phyloP scores from a whole-genome alignment of 2,329 filamentous ascomycete genomes.

The Allantophomopsis cytisporea region DNA sequence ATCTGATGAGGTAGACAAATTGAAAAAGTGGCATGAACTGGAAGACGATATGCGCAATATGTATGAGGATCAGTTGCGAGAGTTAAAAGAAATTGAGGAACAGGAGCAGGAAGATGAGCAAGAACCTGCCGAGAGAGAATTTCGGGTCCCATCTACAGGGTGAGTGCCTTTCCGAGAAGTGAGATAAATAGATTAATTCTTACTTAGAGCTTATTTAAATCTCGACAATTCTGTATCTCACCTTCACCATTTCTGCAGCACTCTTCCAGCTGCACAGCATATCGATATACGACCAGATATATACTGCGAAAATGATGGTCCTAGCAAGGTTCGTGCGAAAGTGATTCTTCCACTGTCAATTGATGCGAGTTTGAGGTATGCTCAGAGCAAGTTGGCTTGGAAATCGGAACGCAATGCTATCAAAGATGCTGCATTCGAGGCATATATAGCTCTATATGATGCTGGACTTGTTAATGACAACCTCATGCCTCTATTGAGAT shows the following conservation, averaged over 20 bases:
- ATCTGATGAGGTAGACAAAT: conserved; percentile 17
- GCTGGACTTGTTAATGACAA: conserved; percentile 66
- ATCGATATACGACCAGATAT: conserved; percentile 58
- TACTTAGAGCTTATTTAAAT: conserved; percentile 50
- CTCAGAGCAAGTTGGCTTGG: conserved; percentile 45
- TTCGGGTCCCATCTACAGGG: conserved; percentile 28
- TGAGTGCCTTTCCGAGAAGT: conserved; percentile 9
- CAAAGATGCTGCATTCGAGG: conserved; percentile 74
- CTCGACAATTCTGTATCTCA: conserved; percentile 63
- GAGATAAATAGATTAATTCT: conserved; percentile 4
- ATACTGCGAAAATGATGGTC: conserved; percentile 27
- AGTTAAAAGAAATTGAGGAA: conserved; percentile 8
- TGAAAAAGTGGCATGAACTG: conserved; percentile 45
- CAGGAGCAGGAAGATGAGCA: conserved; percentile 9
- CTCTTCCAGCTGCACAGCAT: conserved; percentile 42
- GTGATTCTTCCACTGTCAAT: conserved; percentile 63
- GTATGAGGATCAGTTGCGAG: conserved; percentile 20
- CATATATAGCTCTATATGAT: conserved; percentile 56
- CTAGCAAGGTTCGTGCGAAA: conserved; percentile 31
- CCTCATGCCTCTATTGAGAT: conserved; percentile 47
- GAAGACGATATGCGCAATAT: conserved; percentile 55
- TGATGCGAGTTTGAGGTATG: conserved; percentile 41
- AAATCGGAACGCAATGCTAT: conserved; percentile 55
- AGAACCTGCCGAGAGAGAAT: conserved; percentile 20
- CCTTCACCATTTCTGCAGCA: conserved; percentile 68